Conservation (phyloP, 192 early-diverging fungal species). For the Coemansia sp. region DNA sequence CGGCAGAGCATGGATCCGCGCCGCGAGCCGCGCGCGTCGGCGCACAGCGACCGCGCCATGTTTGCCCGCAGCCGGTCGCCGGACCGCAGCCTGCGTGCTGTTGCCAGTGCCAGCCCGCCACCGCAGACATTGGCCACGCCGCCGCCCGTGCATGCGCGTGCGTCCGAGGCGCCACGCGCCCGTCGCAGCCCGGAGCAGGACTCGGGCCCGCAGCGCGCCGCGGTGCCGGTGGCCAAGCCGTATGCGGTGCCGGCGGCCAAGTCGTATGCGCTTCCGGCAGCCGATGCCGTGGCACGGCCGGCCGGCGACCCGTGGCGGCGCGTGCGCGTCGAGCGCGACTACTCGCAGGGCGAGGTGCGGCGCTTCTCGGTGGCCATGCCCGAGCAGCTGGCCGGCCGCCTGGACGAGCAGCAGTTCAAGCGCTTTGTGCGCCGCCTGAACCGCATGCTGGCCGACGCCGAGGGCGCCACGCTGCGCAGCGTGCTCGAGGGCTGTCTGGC, state of each 20-base stretch:
- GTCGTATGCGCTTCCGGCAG: constrained; percentile 20
- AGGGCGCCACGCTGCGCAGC: constrained; percentile 46
- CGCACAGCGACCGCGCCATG: constrained; percentile 25
- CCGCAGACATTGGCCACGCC: constrained; percentile 22
- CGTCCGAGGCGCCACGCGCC: constrained; percentile 1
- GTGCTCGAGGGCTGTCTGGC: constrained; percentile 49
- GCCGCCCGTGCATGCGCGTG: constrained; percentile 13
- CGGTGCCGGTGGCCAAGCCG: constrained; percentile 7
- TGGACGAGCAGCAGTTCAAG: constrained; percentile 42
- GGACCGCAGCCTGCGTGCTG: constrained; percentile 10
- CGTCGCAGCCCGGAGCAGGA: not conserved
- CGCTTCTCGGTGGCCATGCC: constrained; percentile 41
- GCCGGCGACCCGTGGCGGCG: constrained; percentile 23
- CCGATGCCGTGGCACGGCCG: constrained; percentile 1
- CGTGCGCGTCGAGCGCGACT: constrained; percentile 50
- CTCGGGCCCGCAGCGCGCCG: constrained; percentile 20
- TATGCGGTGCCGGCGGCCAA: constrained; percentile 17
- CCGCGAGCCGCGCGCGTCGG: not conserved
- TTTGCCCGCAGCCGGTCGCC: constrained; percentile 23
- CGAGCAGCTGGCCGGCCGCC: constrained; percentile 33
- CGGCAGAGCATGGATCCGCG: constrained; percentile 13
- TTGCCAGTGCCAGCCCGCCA: constrained; percentile 25
- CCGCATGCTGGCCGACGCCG: constrained; percentile 41
- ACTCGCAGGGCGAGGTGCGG: constrained; percentile 41
- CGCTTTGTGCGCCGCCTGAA: constrained; percentile 45